These are phyloP conservation scores for Rhizopogon salebrosus DNA, from an alignment of 768 basidiomycete species.

Conservation along the genomic window DNA sequence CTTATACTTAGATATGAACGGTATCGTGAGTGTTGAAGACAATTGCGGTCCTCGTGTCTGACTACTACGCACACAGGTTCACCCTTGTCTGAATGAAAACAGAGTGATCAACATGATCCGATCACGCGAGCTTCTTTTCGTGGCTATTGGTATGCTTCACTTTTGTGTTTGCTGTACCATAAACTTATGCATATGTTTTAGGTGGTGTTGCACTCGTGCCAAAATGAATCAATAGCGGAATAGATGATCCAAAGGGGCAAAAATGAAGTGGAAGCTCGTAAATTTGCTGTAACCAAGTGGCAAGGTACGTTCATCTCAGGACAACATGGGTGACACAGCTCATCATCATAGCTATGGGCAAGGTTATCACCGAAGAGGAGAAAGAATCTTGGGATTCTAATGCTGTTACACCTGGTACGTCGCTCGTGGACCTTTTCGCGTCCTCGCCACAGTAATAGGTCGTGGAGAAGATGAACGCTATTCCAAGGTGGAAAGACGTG, in stretches of 20 bases:
- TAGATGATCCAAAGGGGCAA: conserved; percentile 93
- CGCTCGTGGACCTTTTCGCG: conserved; percentile 94
- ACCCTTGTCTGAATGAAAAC: conserved; percentile 98
- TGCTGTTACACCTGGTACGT: conserved; percentile 97
- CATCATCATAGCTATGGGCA: conserved; percentile 54
- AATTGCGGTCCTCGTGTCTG: not conserved
- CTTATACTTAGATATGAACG: conserved; percentile 98
- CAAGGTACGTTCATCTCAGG: conserved; percentile 50
- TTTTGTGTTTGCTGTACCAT: too few species aligned
- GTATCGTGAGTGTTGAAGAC: conserved; percentile 59
- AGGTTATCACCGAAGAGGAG: conserved; percentile 82
- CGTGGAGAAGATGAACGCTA: conserved; percentile 87
- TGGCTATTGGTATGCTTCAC: conserved; percentile 83
- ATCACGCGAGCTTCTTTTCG: conserved; percentile 91
- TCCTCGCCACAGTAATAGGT: conserved; percentile 93
- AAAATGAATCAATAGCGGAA: conserved; percentile 99
- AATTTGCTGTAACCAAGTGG: conserved; percentile 79
- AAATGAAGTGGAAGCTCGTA: conserved; percentile 84
- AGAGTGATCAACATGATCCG: conserved; percentile 96
- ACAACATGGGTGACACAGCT: not conserved
- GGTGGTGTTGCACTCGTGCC: conserved; percentile 95
- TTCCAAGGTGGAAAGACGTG: conserved; percentile 94
- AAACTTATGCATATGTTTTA: too few species aligned
- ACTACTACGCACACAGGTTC: conserved; percentile 51
- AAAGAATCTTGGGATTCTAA: conserved; percentile 94